Evolutionary conservation across 768 basidiomycete genomes (phyloP), one percentile per base, ranked within the genome.

Genomic region (Pulveroboletus sp.): DNA sequence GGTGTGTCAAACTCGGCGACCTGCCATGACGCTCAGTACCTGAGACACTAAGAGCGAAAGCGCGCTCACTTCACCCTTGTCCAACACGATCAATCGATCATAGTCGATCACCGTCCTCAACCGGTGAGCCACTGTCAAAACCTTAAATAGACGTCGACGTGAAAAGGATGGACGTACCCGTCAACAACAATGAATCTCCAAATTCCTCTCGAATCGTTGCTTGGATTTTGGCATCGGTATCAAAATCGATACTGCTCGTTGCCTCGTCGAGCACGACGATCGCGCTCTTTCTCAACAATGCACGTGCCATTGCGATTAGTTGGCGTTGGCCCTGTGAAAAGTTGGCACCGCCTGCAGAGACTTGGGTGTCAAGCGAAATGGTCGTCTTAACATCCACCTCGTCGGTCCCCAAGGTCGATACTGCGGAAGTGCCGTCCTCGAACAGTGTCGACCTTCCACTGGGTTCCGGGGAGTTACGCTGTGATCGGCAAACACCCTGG

Each of bases 311-410:
- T 1, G 89, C 85, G 45, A 92, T 87, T 13, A 92, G 70, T 58
- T 97, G 94, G 11, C 92, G 67, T 63, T 97, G 93, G 10, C 94
- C 94, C 51, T 93, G 90, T 2, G 90, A 93, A 67, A 97, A 94
- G 70, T 97, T 95, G 25, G 82, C 75, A 1, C 93, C 93, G 0
- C 92, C 92, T 1, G 89, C 76, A 1, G 90, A 90, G 9, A 95
- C 86, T 51, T 86, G 82, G 0, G 86, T 89, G 17, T 89, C 82
- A 4, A 95, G 74, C 1, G 80, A 75, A 24, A 94, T 71, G 1
- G 72, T 71, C 1, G 73, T 75, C 60, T 79, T 85, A 24, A 59
- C 46, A 20, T 87, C 86, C 3, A 75, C 62, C 20, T 84, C 62
- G 19, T 84, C 82, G 0, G 84, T 86, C 12, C 64, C 62, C 5